phyloP scores from a whole-genome alignment of 202 grass and related monocot genomes.

The Miscanthus sacchariflorus region DNA sequence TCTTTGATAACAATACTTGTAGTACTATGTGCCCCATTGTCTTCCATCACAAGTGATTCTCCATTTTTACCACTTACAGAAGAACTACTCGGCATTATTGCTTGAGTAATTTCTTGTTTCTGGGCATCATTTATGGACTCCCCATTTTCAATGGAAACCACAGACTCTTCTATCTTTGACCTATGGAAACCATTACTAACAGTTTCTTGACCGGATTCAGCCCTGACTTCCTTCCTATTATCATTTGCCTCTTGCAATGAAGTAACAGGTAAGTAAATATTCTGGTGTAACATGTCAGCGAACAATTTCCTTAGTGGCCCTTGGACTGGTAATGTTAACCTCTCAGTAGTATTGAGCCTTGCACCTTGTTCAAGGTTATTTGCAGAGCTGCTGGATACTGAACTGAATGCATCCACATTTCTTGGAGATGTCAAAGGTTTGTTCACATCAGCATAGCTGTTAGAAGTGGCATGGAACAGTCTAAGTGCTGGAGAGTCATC shows the following conservation, averaged over 20 bases:
- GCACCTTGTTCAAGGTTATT: slow-evolving; percentile 36
- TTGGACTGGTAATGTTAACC: slow-evolving; percentile 48
- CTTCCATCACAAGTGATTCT: slow-evolving; percentile 22
- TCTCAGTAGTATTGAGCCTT: slow-evolving; percentile 46
- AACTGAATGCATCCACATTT: slow-evolving; percentile 40
- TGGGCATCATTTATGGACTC: slow-evolving; percentile 27
- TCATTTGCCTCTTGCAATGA: slow-evolving; percentile 57
- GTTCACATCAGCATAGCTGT: slow-evolving; percentile 53
- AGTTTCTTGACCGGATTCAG: slow-evolving; percentile 41
- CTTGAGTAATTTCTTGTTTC: slow-evolving; percentile 48
- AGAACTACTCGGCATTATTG: slow-evolving; percentile 33
- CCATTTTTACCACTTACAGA: slow-evolving; percentile 33
- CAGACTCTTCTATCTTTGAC: slow-evolving; percentile 47
- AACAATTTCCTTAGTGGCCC: slow-evolving; percentile 53
- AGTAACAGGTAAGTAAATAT: slow-evolving; percentile 69
- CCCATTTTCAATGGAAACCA: slow-evolving; percentile 54
- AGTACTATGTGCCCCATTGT: slow-evolving; percentile 46
- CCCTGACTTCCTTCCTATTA: slow-evolving; percentile 50
- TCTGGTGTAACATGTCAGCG: slow-evolving; percentile 51
- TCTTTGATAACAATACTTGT: slow-evolving; percentile 55
- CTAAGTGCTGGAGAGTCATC: slow-evolving; percentile 56
- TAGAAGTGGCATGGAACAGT: slow-evolving; percentile 58
- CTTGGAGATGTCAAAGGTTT: slow-evolving; percentile 45
- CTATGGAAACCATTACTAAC: slow-evolving; percentile 54
- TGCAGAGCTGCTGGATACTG: slow-evolving; percentile 39